phyloP scores from a whole-genome alignment of 2,329 filamentous ascomycete species.

The Aureobasidium sp. region DNA sequence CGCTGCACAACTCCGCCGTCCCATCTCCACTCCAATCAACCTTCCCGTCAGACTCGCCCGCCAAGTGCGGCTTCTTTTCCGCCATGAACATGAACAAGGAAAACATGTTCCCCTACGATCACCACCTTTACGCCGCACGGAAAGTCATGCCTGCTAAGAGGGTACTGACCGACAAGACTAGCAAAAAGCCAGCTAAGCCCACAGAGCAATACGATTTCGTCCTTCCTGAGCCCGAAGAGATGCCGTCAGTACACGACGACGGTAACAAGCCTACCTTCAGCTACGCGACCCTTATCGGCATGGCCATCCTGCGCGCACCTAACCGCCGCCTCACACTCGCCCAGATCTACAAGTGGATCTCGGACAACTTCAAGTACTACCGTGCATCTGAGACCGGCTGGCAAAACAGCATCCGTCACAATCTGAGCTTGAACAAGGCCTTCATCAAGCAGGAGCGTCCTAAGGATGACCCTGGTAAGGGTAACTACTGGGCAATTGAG shows the following conservation, averaged over 20 bases:
- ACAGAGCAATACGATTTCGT: constrained; percentile 47
- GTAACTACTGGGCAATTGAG: constrained; percentile 93
- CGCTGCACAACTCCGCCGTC: constrained; percentile 54
- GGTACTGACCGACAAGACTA: constrained; percentile 64
- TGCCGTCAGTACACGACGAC: constrained; percentile 75
- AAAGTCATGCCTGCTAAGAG: constrained; percentile 42
- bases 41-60: constrained; percentile 58
- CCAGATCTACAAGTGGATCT: constrained; percentile 99
- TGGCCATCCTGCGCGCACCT: constrained; percentile 86
- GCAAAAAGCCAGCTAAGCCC: constrained; percentile 58
- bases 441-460: constrained; percentile 93
- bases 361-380: constrained; percentile 89
- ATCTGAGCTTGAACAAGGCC: constrained; percentile 91
- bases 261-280: constrained; percentile 84
- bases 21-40: constrained; percentile 52
- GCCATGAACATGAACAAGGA: constrained; percentile 45
- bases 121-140: constrained; percentile 28
- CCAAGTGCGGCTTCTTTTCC: constrained; percentile 54
- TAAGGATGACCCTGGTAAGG: constrained; percentile 95
- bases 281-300: constrained; percentile 91
- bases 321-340: constrained; percentile 78
- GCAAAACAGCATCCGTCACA: constrained; percentile 99
- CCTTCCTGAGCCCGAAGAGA: constrained; percentile 68
- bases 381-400: constrained; percentile 77
- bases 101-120: constrained; percentile 38